These are phyloP conservation scores for Neocatenulostroma microsporum DNA, from an alignment of 2,329 filamentous ascomycete species.

Conservation along the genomic window DNA sequence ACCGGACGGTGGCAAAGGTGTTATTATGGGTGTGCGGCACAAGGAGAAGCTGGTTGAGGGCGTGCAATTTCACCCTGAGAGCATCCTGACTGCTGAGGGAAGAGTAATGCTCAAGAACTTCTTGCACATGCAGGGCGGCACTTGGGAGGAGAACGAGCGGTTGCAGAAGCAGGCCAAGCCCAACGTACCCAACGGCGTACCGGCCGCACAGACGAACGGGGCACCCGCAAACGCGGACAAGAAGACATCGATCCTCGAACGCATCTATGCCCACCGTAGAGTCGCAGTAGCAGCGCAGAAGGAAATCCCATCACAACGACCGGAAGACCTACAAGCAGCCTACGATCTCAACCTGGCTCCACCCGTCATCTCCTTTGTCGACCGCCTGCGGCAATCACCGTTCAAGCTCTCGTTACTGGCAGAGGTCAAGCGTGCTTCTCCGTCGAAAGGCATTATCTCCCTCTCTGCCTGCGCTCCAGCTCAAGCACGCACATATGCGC, in stretches of 20 bases:
- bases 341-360: conserved; percentile 81
- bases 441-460: conserved; percentile 91
- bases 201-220: conserved; percentile 27
- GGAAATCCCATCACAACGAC: conserved; percentile 72
- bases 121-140: conserved; percentile 75
- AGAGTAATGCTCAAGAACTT: conserved; percentile 91
- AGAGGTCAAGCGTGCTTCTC: conserved; percentile 93
- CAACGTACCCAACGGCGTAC: conserved; percentile 29
- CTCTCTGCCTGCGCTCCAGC: conserved; percentile 78
- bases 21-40: conserved; percentile 96
- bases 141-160: conserved; percentile 73
- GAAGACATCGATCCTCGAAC: conserved; percentile 79
- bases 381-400: conserved; percentile 69
- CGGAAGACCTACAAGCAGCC: conserved; percentile 73
- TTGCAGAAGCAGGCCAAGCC: conserved; percentile 35
- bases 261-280: conserved; percentile 78
- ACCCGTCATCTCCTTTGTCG: conserved; percentile 70
- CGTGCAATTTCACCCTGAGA: conserved; percentile 96
- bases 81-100: conserved; percentile 85
- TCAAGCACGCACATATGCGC: conserved; percentile 84
- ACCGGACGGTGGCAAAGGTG: conserved; percentile 66
- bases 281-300: conserved; percentile 73
- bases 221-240: conserved; percentile 37
- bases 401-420: conserved; percentile 92
- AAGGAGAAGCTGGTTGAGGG: conserved; percentile 87